Evolutionary conservation across 2,329 filamentous ascomycete genomes (phyloP).

Genomic region (Paraphoma sp.): DNA sequence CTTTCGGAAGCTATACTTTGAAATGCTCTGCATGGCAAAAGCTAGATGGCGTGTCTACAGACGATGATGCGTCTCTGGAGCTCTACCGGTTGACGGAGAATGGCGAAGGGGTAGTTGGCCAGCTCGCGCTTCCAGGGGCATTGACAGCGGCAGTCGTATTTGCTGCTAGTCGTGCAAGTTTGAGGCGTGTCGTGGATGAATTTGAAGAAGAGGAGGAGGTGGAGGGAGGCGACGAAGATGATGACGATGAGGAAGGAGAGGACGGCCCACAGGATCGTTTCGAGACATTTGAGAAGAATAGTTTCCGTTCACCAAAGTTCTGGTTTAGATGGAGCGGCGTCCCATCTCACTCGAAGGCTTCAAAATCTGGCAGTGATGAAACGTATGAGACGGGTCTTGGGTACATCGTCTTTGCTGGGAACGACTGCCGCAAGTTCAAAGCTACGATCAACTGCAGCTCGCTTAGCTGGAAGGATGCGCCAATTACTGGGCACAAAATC

Average conservation of each 20-base stretch:
- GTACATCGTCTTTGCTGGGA: slow-evolving; percentile 28
- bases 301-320: slow-evolving; percentile 34
- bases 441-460: slow-evolving; percentile 26
- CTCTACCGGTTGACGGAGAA: slow-evolving; percentile 26
- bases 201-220: slow-evolving; percentile 9
- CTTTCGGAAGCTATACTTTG: slow-evolving; percentile 29
- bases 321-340: slow-evolving; percentile 34
- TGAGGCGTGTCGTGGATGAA: slow-evolving; percentile 10
- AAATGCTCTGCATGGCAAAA: slow-evolving; percentile 30
- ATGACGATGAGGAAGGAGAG: slow-evolving; percentile 5
- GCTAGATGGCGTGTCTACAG: background rate
- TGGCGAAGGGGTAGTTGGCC: slow-evolving; percentile 27
- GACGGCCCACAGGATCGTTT: slow-evolving; percentile 17
- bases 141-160: slow-evolving; percentile 21
- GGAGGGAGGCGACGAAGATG: slow-evolving; percentile 3
- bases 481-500: slow-evolving; percentile 25
- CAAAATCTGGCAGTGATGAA: background rate
- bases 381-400: slow-evolving; percentile 18
- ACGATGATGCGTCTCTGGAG: slow-evolving; percentile 19
- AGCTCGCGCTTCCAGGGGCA: slow-evolving; percentile 20
- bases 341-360: background rate
- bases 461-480: slow-evolving; percentile 28
- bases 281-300: slow-evolving; percentile 33
- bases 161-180: slow-evolving; percentile 23
- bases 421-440: slow-evolving; percentile 32